These are phyloP conservation scores for Hydrangea macrophylla DNA, from an alignment of 148 eudicot genomes.

Conservation along the genomic window DNA sequence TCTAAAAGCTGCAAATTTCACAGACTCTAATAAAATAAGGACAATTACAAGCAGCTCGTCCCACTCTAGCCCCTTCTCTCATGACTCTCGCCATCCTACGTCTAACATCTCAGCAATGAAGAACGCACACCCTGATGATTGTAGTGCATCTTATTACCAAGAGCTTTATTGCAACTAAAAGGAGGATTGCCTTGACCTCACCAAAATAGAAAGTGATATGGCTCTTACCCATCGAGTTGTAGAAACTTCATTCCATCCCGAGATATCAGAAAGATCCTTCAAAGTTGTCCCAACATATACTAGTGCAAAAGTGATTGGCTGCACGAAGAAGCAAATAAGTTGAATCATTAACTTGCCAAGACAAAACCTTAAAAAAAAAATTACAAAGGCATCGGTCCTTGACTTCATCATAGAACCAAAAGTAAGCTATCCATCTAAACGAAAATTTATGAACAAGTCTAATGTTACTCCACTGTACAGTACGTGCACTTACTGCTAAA, in stretches of 20 bases:
- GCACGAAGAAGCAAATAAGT: conserved; percentile 24
- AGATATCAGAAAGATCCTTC: conserved; percentile 90
- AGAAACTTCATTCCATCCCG: conserved; percentile 81
- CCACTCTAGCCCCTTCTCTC: no score
- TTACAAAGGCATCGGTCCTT: neutral
- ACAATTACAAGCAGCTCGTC: no score
- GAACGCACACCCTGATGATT: neutral
- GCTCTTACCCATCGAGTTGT: conserved; percentile 75
- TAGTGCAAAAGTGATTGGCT: conserved; percentile 88
- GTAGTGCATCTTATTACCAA: neutral
- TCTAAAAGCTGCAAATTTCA: no score
- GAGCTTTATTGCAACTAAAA: neutral
- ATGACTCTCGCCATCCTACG: no score
- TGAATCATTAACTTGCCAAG: conserved; percentile 6
- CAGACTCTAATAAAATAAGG: no score
- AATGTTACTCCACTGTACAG: neutral
- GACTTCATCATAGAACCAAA: neutral
- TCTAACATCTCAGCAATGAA: no score
- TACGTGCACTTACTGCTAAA: neutral
- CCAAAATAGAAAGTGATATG: conserved; percentile 1
- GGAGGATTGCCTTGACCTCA: neutral
- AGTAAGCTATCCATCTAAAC: neutral
- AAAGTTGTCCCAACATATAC: conserved; percentile 91
- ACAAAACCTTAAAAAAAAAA: neutral
- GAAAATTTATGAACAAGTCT: neutral